phyloP scores from a whole-genome alignment of 495 filamentous ascomycete species.

The Rusavskia elegans region DNA sequence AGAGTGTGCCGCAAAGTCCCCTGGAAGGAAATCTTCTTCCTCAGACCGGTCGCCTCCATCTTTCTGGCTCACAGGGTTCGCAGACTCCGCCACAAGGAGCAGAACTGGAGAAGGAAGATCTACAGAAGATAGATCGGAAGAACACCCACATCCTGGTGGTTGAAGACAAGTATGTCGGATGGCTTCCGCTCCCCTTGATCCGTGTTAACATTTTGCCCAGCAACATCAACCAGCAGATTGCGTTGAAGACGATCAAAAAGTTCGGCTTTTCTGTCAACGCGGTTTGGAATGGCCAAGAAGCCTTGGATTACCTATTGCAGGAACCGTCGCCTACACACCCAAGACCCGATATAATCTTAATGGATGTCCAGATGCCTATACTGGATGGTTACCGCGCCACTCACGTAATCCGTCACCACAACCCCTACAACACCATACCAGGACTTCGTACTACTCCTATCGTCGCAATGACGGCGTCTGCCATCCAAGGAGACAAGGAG shows the following conservation, averaged over 20 bases:
- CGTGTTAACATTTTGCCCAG: constrained; percentile 15
- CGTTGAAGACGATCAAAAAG: constrained; percentile 56
- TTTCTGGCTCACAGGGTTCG: not conserved
- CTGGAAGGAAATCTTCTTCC: not conserved
- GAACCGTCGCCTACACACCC: constrained; percentile 17
- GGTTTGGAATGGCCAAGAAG: constrained; percentile 62
- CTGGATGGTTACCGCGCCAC: constrained; percentile 69
- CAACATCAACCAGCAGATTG: constrained; percentile 64
- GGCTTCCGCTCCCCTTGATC: not conserved
- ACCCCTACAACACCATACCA: constrained; percentile 35
- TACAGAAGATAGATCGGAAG: constrained; percentile 20
- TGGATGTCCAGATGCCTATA: constrained; percentile 79
- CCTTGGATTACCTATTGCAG: constrained; percentile 46
- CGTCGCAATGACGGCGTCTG: constrained; percentile 68
- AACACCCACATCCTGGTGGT: constrained; percentile 53
- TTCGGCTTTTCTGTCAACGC: constrained; percentile 56
- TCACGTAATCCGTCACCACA: constrained; percentile 46
- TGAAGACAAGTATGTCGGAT: constrained; percentile 54
- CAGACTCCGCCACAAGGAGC: not conserved
- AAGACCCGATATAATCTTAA: constrained; percentile 62
- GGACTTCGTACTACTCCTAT: constrained; percentile 43
- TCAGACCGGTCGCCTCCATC: not conserved
- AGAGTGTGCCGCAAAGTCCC: constrained; percentile 12
- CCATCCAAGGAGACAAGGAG: constrained; percentile 66
- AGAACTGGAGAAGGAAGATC: constrained; percentile 21